Evolutionary conservation across 1,284 basidiomycete species (phyloP), one percentile per base, ranked within the genome.

Genomic region (Cryptococcus deneoformans): DNA sequence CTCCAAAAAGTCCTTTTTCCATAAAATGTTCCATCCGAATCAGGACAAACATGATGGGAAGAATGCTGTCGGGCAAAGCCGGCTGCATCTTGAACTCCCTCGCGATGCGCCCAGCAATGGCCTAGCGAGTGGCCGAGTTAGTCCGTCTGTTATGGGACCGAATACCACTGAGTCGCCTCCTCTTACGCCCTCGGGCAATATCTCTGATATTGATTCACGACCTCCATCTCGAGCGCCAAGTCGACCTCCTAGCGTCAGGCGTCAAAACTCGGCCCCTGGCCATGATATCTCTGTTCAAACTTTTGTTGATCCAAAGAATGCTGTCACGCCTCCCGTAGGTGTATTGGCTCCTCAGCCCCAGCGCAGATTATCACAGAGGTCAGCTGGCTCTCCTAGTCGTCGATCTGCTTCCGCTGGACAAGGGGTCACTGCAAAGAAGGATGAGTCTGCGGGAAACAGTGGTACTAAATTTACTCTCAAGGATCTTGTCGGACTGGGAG

Each of bases 391-490:
- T 3, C 57, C 58, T 10, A 57, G 46, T 14, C 55, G 54, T n/a
- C 62, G 64, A 35, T 54, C 65, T 9, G 61, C 59, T 14, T 63
- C 63, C 2, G 62, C 53, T 44, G 66, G 63, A 34, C 59, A 62
- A 45, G 60, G 60, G 3, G 58, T 62, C 9, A 60, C 49, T 11
- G 66, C 45, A 20, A 66, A 69, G 51, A 70, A 73, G 51, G 64
- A 72, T 43, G 69, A 72, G 35, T 76, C 65, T 60, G 64, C 58
- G 59, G 81, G 83, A 39, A 44, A 60, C 8, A 59, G 52, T 14
- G 82, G 81, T 12, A 84, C 85, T 76, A 91, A 88, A 77, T 92
- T 92, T 77, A 88, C 82, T 39, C 82, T 93, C 68, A 92, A 88
- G 70, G 89, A 92, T 72, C 82, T 93, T 36, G 82, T 92, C 49